A percentile compares a stretch with the other conserved stretches of the same genome.
These are phyloP conservation scores for Helicostylum pulchrum DNA, from an alignment of 192 early-diverging fungal genomes.

Conservation along the genomic window DNA sequence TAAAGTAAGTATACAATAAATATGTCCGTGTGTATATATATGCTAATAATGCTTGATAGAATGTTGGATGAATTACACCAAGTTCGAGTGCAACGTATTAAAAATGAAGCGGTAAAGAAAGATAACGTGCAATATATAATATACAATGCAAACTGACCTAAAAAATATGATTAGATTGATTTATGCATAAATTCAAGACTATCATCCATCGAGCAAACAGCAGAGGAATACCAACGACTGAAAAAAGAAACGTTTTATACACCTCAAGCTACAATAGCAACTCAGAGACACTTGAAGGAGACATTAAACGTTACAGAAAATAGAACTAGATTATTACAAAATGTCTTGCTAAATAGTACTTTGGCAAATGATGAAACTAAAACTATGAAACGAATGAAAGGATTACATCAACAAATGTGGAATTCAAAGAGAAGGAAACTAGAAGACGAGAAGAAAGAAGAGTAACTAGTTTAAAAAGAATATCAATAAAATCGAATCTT, in stretches of 20 bases:
- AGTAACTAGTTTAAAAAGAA: too few relatives aligned
- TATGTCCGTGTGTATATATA: not conserved
- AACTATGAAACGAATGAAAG: not conserved
- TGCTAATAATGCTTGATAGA: not conserved
- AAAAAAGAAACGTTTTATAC: constrained; percentile 1
- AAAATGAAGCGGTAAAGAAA: constrained; percentile 7
- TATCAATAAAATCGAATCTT: too few relatives aligned
- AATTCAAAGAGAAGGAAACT: too few relatives aligned
- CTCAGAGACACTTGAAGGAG: not conserved
- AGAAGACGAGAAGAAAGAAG: too few relatives aligned
- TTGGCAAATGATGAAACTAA: not conserved
- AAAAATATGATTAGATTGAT: not conserved
- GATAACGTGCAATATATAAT: too few relatives aligned
- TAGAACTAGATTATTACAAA: constrained; percentile 1
- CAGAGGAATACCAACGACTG: not conserved
- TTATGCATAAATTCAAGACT: not conserved
- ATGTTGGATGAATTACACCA: not conserved
- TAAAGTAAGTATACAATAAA: not conserved
- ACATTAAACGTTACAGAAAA: constrained; percentile 9
- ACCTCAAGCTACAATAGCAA: constrained; percentile 1
- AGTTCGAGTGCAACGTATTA: not conserved
- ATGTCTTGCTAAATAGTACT: not conserved
- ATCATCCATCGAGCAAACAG: not conserved
- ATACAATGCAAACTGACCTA: not conserved
- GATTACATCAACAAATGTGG: too few relatives aligned